phyloP scores from a whole-genome alignment of 768 basidiomycete species.

The Crucibulum laeve region DNA sequence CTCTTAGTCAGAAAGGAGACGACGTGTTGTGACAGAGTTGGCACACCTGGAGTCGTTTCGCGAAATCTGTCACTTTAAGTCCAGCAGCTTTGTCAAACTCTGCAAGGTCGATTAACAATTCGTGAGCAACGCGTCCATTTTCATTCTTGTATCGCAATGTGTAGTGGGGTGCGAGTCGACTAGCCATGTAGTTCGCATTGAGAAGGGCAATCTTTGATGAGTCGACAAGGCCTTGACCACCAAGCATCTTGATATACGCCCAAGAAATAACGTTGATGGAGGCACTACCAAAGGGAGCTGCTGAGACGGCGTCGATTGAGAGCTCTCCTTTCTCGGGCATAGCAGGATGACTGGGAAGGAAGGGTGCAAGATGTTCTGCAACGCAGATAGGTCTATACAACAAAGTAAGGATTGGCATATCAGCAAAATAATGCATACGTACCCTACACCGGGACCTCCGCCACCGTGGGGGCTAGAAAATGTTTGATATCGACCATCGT shows the following conservation, averaged over 20 bases:
- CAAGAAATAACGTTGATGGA: slow-evolving; percentile 95
- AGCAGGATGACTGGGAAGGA: slow-evolving; percentile 86
- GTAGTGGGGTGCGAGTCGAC: slow-evolving; percentile 80
- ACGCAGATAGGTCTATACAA: slow-evolving; percentile 80
- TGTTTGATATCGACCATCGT: background rate
- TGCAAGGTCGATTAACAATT: slow-evolving; percentile 90
- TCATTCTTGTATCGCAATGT: slow-evolving; percentile 85
- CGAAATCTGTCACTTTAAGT: slow-evolving; percentile 92
- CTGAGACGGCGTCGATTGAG: slow-evolving; percentile 85
- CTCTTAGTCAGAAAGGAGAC: background rate
- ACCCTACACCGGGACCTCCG: slow-evolving; percentile 95
- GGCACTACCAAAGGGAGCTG: slow-evolving; percentile 91
- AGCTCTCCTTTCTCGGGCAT: slow-evolving; percentile 60
- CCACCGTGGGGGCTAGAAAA: slow-evolving; percentile 84
- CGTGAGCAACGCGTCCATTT: slow-evolving; percentile 92
- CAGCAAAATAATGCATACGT: slow-evolving; percentile 13
- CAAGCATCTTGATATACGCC: slow-evolving; percentile 99
- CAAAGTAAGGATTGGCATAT: background rate
- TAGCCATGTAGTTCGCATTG: slow-evolving; percentile 97
- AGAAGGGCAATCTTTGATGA: slow-evolving; percentile 86
- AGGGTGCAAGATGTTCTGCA: slow-evolving; percentile 88
- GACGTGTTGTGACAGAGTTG: background rate
- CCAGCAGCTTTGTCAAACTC: slow-evolving; percentile 92
- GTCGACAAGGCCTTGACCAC: slow-evolving; percentile 82
- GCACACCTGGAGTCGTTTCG: slow-evolving; percentile 86